Evolutionary conservation across 495 filamentous ascomycete genomes (phyloP), one percentile per base, ranked within the genome.

Genomic region (Neurospora intermedia): DNA sequence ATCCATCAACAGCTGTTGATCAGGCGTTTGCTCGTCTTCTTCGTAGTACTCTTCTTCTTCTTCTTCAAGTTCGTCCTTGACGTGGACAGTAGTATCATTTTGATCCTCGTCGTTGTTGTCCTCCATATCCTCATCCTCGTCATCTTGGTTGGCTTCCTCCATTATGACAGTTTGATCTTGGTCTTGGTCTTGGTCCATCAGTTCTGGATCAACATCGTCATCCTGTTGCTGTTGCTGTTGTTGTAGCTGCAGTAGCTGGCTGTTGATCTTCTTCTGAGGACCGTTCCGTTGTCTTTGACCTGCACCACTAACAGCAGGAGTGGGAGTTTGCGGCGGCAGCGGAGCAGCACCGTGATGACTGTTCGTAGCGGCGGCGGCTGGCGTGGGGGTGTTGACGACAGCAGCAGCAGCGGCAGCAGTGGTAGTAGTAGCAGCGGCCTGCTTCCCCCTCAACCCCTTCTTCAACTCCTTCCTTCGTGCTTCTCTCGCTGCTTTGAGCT

Each of bases 21-120:
- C 43, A 7, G 40, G 70, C 7, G 43, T 54, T 15, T 71, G 40
- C n/a, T 71, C 41, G 23, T 71, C 70, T 59, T 71, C 70, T 59
- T 43, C 70, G 43, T 31, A 13, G 16, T 69, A 39, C 39, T 39
- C 39, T 39, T 39, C 39, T 23, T 54, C 71, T 10, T 74, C 73
- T 23, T 54, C 71, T 10, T 74, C 73, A 31, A 31, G 27, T 20
- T 73, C 73, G 9, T 75, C 66, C 59, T 73, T 42, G 13, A 69
- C 31, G 4, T 46, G 31, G 42, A 59, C 31, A 8, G 9, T n/a
- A 8, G 9, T n/a, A 27, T 41, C 18, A 48, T 6, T 27, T n/a
- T 45, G 7, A 71, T 62, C 13, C 2, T 62, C 54, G 2, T 62
- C 54, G 0, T 62, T 23, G 0, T 8, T 23, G 0, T 31, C 70